These are phyloP conservation scores for Larix sibirica DNA, from an alignment of 83 land plant species.

Conservation along the genomic window DNA sequence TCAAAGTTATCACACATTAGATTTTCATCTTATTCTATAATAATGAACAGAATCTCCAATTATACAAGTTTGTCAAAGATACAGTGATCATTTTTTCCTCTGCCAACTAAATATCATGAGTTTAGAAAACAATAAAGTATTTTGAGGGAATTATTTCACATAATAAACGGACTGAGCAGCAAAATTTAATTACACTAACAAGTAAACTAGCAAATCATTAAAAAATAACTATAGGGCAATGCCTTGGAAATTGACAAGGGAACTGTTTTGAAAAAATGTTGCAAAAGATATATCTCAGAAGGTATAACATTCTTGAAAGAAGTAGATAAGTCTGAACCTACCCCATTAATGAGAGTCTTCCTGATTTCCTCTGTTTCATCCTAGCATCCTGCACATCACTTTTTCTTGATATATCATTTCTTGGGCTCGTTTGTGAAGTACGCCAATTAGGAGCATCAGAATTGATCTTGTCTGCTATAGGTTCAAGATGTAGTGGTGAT, in stretches of 20 bases:
- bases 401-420: conserved; percentile 17
- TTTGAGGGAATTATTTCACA: background rate
- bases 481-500: conserved; percentile 6
- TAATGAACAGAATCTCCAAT: background rate
- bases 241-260: background rate
- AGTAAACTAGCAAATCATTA: background rate
- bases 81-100: background rate
- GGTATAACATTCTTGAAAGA: background rate
- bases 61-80: background rate
- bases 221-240: background rate
- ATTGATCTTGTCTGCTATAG: background rate
- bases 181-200: background rate
- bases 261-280: background rate
- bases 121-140: background rate
- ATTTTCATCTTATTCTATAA: background rate
- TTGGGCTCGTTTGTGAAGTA: conserved; percentile 26
- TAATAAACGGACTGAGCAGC: too few species aligned
- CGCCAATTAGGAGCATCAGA: conserved; percentile 15
- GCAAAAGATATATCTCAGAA: background rate
- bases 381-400: conserved; percentile 14
- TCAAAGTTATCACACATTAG: background rate
- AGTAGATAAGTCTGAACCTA: conserved; percentile 14
- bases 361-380: conserved; percentile 32
- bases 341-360: conserved; percentile 55
- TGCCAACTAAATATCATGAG: background rate